Evolutionary conservation across 164 flowering plant genomes (phyloP).

Genomic region (Tetracentron sinense): DNA sequence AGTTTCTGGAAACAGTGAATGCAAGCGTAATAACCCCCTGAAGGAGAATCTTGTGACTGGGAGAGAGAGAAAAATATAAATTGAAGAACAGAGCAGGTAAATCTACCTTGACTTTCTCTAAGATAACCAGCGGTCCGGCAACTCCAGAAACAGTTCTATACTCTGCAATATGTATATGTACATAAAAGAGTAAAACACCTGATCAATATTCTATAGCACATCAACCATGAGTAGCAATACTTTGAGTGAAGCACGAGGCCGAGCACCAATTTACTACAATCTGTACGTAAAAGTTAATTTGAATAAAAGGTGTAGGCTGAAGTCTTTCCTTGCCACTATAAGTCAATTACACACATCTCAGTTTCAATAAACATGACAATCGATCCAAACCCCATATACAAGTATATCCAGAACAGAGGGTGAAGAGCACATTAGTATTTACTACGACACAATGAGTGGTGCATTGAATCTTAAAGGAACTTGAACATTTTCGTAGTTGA

Average conservation of each 20-base stretch:
- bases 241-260: neutral
- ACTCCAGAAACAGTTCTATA: conserved; percentile 97
- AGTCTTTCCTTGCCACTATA: too few species aligned
- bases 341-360: too few species aligned
- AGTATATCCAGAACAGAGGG: too few species aligned
- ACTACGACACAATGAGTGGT: too few species aligned
- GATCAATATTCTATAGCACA: conserved; percentile 4
- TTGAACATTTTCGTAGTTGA: too few species aligned
- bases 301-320: too few species aligned
- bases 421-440: too few species aligned
- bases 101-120: conserved; percentile 92
- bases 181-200: neutral
- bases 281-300: too few species aligned
- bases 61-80: neutral
- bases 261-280: neutral
- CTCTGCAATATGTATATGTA: conserved; percentile 54
- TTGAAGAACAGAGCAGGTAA: neutral
- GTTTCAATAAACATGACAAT: too few species aligned
- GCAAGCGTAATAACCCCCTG: neutral
- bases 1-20: conserved; percentile 4
- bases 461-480: too few species aligned
- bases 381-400: too few species aligned
- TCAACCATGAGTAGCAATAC: neutral
- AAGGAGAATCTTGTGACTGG: neutral
- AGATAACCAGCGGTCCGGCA: conserved; percentile 96